Evolutionary conservation across 2,329 filamentous ascomycete genomes (phyloP).

Genomic region (Colletotrichum incanum): DNA sequence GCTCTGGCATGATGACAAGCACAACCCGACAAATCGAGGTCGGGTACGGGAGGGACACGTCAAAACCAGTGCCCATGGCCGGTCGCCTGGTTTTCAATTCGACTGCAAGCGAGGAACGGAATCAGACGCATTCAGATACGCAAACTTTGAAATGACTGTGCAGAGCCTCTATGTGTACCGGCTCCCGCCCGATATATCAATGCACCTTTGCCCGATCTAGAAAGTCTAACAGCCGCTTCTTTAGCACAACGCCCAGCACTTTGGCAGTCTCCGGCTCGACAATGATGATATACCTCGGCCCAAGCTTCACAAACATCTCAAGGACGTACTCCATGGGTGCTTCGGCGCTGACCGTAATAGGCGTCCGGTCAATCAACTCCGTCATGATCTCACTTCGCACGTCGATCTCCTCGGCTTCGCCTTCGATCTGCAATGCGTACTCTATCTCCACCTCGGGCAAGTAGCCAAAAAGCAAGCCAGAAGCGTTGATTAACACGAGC

Average conservation of each 20-base stretch:
- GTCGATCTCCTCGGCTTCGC: conserved; percentile 49
- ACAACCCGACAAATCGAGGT: too few species aligned
- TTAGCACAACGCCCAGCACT: conserved; percentile 69
- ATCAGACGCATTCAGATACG: neutral
- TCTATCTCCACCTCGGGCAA: conserved; percentile 68
- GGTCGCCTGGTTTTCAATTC: too few species aligned
- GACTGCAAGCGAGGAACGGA: neutral
- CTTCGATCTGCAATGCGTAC: conserved; percentile 60
- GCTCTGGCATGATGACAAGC: neutral
- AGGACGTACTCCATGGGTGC: conserved; percentile 73
- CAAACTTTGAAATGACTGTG: neutral
- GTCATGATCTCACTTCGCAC: conserved; percentile 54
- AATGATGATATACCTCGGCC: conserved; percentile 67
- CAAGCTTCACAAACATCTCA: conserved; percentile 73
- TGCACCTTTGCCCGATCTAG: conserved; percentile 23
- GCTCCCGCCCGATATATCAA: neutral
- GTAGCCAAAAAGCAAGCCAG: conserved; percentile 67
- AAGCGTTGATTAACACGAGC: conserved; percentile 67
- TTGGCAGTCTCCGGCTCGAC: conserved; percentile 66
- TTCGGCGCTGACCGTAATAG: conserved; percentile 63
- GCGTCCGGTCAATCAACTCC: conserved; percentile 68
- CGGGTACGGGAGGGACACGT: neutral
- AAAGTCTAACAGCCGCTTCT: conserved; percentile 63
- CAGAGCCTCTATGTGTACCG: too few species aligned
- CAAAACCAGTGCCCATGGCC: too few species aligned